Evolutionary conservation across 2,329 filamentous ascomycete species (phyloP).

Genomic region (Scorias spongiosa): DNA sequence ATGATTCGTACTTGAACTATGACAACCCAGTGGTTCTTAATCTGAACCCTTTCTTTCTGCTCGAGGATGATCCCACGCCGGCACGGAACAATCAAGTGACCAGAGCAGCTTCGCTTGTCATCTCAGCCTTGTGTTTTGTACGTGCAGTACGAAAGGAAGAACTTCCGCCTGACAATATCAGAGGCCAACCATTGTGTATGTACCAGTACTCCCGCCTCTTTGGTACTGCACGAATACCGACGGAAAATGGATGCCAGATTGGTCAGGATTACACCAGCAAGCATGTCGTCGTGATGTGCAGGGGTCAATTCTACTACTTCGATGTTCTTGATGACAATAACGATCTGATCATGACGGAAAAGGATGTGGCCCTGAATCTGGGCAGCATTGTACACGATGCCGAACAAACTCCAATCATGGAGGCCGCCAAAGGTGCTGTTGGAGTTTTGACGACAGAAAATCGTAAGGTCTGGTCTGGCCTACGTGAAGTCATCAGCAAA

Average conservation of each 20-base stretch:
- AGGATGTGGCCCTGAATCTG: constrained; percentile 79
- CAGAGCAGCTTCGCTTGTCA: constrained; percentile 76
- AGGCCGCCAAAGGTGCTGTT: constrained; percentile 85
- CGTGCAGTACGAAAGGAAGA: constrained; percentile 87
- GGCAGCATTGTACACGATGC: constrained; percentile 89
- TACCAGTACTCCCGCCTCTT: constrained; percentile 95
- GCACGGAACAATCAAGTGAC: constrained; percentile 95
- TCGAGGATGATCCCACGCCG: constrained; percentile 94
- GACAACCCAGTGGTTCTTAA: constrained; percentile 97
- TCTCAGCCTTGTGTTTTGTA: constrained; percentile 83
- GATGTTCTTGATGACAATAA: constrained; percentile 90
- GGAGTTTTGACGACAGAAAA: constrained; percentile 94
- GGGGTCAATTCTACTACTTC: constrained; percentile 98
- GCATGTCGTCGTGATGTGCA: constrained; percentile 83
- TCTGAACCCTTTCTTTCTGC: constrained; percentile 90
- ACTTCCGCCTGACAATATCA: constrained; percentile 72
- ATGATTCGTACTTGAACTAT: constrained; percentile 95
- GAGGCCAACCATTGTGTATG: constrained; percentile 83
- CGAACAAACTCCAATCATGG: constrained; percentile 73
- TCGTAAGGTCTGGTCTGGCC: constrained; percentile 83
- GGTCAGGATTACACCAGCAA: constrained; percentile 87
- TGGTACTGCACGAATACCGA: constrained; percentile 85
- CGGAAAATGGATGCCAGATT: constrained; percentile 87
- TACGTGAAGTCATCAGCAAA: constrained; percentile 73
- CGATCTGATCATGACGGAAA: constrained; percentile 93